Evolutionary conservation across 2,329 filamentous ascomycete genomes (phyloP), one percentile per base, ranked within the genome.

Genomic region (Ambrosiella cleistominuta): DNA sequence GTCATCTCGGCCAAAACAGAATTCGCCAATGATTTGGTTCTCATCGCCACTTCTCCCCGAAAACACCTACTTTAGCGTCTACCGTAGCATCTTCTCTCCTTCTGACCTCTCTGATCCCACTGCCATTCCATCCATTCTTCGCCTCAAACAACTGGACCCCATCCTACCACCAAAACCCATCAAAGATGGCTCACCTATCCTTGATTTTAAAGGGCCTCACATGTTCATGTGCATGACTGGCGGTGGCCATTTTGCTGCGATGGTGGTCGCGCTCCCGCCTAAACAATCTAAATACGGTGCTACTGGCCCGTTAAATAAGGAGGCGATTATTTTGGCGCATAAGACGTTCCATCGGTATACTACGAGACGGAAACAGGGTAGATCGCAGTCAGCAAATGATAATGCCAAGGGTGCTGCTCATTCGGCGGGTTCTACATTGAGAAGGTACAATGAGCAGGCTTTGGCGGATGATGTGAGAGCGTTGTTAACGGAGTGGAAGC

Each of bases 331-430:
- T 0, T 77, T 96, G 50, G 91, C 89, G 0, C 91, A 97, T 70
- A 98, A 98, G 73, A 96, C 91, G 0, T 98, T 97, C 69, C 94
- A 98, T 69, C 80, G 93, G 59, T 98, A 98, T 67, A 98, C 94
- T 0, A 98, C 93, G 5, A 79, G 93, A 63, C 80, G 93, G 63
- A 98, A 98, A 69, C 93, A 98, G 69, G 93, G 93, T 74, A 93
- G 94, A 47, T 84, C 89, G 9, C 93, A 98, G 68, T 94, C 90
- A 2, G 85, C 91, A 36, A 97, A 89, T 68, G 93, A 98, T 68
- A 86, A 88, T 61, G 81, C 90, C n/a, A 95, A 95, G 67, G 91
- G 93, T 12, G 83, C 85, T 52, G 93, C 93, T 0, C 89, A 97
- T 70, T 97, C 93, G 3, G 94, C 90, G 7, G 93, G 94, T 68